Evolutionary conservation across 176 grass and related monocot species (phyloP).

Genomic region (Oryza meyeriana): DNA sequence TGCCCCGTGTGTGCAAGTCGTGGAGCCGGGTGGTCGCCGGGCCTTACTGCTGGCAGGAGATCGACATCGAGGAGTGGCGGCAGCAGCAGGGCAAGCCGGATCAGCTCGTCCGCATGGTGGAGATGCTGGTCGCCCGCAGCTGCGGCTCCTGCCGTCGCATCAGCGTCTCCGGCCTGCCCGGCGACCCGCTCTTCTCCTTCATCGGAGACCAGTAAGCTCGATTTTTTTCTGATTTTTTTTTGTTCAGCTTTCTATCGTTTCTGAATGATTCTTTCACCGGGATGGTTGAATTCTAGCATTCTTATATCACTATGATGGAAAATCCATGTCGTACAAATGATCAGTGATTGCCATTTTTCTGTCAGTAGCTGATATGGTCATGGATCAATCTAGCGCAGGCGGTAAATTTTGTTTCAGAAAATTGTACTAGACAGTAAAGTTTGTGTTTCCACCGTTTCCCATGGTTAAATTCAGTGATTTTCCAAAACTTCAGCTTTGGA

Average conservation of each 20-base stretch:
- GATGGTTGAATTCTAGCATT: neutral
- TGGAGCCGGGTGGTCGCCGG: conserved; percentile 69
- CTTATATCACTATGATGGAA: neutral
- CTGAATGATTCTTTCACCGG: too few relatives aligned
- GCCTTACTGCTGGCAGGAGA: conserved; percentile 94
- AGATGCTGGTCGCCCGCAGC: conserved; percentile 67
- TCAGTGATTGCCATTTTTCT: neutral
- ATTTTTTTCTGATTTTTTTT: neutral
- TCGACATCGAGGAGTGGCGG: conserved; percentile 97
- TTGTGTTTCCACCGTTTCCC: neutral
- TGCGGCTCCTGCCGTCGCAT: conserved; percentile 74
- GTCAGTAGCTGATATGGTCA: neutral
- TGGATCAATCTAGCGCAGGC: neutral
- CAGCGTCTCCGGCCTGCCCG: conserved; percentile 63
- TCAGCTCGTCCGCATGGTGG: conserved; percentile 80
- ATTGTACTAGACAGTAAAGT: neutral
- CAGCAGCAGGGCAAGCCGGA: conserved; percentile 78
- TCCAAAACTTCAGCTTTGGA: neutral
- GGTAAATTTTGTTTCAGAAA: neutral
- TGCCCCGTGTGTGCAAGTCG: conserved; percentile 87
- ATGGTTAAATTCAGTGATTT: neutral
- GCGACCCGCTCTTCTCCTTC: conserved; percentile 72
- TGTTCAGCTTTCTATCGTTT: neutral
- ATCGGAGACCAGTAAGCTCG: conserved; percentile 82
- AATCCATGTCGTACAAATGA: neutral